Base-by-base conservation (phyloP, 495 filamentous ascomycete genomes). In the Aspergillus incahuasiensis region DNA sequence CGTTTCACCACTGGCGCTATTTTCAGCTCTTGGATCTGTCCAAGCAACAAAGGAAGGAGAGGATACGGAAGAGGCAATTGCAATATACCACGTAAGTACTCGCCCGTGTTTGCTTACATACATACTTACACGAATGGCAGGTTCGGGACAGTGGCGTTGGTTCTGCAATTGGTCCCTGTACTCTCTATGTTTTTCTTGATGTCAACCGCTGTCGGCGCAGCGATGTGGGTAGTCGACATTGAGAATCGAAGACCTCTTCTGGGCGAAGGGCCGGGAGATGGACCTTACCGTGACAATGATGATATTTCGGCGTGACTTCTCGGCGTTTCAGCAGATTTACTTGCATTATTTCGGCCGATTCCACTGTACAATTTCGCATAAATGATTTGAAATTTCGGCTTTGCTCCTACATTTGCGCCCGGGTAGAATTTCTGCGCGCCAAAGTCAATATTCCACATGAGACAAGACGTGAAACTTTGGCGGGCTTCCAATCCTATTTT, bases 131-230 rank as follows among this genome's bases (percentile, higher is more conserved):
- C 30, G 24, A 47, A 16, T 5, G 38, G 19, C 61, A 82, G 82
- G 43, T 86, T 86, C 60, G 85, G 85, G 24, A 81, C 82, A 3
- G 66, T 84, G 11, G 81, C 82, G 28, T 65, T 87, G 55, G 42
- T 84, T 15, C 66, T 88, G 28, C 85, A 88, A 62, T 66, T 88
- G 21, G 69, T 87, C 20, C 85, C 85, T 11, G 74, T 80, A 3
- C 66, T 86, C 42, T 83, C 80, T 43, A 87, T 88, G 84, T 65
- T 86, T 21, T 88, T 88, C 60, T 70, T 88, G 25, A 70, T 88
- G 62, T 85, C 85, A 16, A 84, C 82, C 21, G 82, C 84, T 19
- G 77, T 78, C 49, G 84, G 84, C 11, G 78, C 80, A 54, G 83
- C 84, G 5, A 65, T 88, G 38, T 87, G 84, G 85, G 82, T 76